Percentiles rank a stretch among this genome's conserved stretches.
Evolutionary conservation across 2,329 filamentous ascomycete species (phyloP).

Genomic region (Botrytis hyacinthi): DNA sequence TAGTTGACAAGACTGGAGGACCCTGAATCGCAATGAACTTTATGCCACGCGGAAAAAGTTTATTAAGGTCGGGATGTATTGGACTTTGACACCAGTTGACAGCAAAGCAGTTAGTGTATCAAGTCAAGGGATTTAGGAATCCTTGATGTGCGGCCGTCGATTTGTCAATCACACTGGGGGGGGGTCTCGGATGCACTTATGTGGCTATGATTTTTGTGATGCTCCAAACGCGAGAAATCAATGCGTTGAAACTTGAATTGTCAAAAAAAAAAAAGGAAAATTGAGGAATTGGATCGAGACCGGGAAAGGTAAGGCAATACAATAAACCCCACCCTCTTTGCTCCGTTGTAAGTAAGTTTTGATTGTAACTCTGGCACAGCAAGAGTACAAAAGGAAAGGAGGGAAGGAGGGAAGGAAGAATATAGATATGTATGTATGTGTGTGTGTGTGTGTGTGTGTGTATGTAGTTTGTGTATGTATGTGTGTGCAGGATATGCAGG

Average conservation of each 20-base stretch:
- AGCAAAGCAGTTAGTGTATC: slow-evolving; percentile 19
- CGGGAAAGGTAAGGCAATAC: neutral
- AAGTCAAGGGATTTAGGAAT: neutral
- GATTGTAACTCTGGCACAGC: neutral
- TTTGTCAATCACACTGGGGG: slow-evolving; percentile 15
- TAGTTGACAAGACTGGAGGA: neutral
- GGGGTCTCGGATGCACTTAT: slow-evolving; percentile 19
- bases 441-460: too few relatives aligned
- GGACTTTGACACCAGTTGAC: slow-evolving; percentile 14
- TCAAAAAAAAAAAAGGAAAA: slow-evolving; percentile 12
- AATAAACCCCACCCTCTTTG: neutral
- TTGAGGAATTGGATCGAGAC: slow-evolving; percentile 14
- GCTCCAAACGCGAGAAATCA: slow-evolving; percentile 19
- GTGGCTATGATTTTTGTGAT: slow-evolving; percentile 17
- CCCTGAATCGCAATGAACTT: slow-evolving; percentile 11
- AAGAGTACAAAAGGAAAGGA: neutral
- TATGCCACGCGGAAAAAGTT: slow-evolving; percentile 9
- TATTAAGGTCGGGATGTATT: slow-evolving; percentile 6
- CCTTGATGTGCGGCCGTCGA: slow-evolving; percentile 13
- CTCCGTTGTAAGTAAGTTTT: neutral
- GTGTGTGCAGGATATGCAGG: neutral
- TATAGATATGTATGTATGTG: neutral
- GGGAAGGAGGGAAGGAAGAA: neutral
- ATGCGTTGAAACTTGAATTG: slow-evolving; percentile 22
- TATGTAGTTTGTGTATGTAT: neutral